Base-by-base conservation (phyloP, 805 yeast species). In the Candida easanensis region DNA sequence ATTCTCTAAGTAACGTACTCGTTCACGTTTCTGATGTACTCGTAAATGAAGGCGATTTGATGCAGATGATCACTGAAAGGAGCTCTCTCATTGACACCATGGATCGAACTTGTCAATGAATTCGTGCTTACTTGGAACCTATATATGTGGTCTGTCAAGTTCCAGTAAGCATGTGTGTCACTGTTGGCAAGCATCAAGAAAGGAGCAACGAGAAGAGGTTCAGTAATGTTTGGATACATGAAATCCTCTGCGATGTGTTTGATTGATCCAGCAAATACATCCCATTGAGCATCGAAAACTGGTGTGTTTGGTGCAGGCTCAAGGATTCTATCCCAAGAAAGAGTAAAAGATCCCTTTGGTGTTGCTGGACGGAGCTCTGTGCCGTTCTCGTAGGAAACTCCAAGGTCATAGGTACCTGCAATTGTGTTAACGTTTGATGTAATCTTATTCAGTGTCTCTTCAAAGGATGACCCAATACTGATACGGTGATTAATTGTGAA, bases 161-260 rank as follows among this genome's bases (percentile, higher is more conserved):
- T 33, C 51, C 53, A 50, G 28, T 51, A 51, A 9, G 35, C 31
- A 28, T 26, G 33, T 4, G 56, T 52, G 20, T 52, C 54, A 4
- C 53, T 50, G 41, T 45, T 50, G 21, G 50, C 54, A 37, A 46
- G 42, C 38, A 52, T 31, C 33, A 30, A 17, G 27, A 39, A 45
- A 1, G 45, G 47, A 3, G 49, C 41, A 25, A 51, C 48, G 14
- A 30, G 18, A 7, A 30, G 44, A 6, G 38, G 21, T 4, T 42
- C 31, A 9, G 33, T 19, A 9, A 16, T 5, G 14, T 48, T 33
- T 7, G 50, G 42, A 23, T 42, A 48, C 63, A 74, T 42, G 54
- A 53, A 58, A 36, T 80, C 80, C 58, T 82, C 86, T 53, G 74
- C 76, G 31, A 83, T 71, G 45, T 76, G 73, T 48, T 80, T 72